Base-by-base conservation (phyloP, 2,329 filamentous ascomycete species). In the Fusarium anguioides region DNA sequence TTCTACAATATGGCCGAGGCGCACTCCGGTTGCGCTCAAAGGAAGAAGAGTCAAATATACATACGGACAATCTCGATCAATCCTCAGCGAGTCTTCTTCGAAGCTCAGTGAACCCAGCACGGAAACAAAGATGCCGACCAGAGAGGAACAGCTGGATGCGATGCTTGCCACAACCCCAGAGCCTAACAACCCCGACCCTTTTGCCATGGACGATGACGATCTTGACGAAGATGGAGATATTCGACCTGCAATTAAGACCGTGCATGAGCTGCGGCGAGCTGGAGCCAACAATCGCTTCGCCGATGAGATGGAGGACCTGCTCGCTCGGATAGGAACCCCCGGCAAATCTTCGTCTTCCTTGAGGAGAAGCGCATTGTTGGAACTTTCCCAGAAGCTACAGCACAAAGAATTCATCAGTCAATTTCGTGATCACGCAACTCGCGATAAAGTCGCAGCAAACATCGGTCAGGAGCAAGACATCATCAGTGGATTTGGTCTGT, bases 381-480 rank as follows among this genome's bases (percentile, higher is more conserved):
- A 91, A 64, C 75, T 91, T 39, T 84, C 84, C 3, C 81, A 84
- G 41, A 88, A 87, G 70, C 80, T 90, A 39, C 83, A 85, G 46
- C 81, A 89, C 47, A 88, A 89, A 70, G 82, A 81, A 1, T 94
- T 92, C 70, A 81, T 87, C 26, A 82, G 83, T 18, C 89, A 91
- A 63, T 94, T 97, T 71, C 84, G 91, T 20, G 89, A 94, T 63
- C 89, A 93, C 68, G 87, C 88, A 8, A 87, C 91, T 55, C 91
- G 93, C 63, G 85, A 88, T 52, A 86, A 86, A 27, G 81, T 97
- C 17, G 86, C 93, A 50, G 82, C 86, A 41, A 85, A 86, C 39
- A 81, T 91, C 11, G 83, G 82, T 1, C 81, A 82, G 46, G 87
- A 90, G 71, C 78, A 82, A 3, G 91, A 94, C 73, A 67, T 84